Evolutionary conservation across 108 stramenopile genomes (phyloP).

Genomic region (Pseudonitzschia pungens): DNA sequence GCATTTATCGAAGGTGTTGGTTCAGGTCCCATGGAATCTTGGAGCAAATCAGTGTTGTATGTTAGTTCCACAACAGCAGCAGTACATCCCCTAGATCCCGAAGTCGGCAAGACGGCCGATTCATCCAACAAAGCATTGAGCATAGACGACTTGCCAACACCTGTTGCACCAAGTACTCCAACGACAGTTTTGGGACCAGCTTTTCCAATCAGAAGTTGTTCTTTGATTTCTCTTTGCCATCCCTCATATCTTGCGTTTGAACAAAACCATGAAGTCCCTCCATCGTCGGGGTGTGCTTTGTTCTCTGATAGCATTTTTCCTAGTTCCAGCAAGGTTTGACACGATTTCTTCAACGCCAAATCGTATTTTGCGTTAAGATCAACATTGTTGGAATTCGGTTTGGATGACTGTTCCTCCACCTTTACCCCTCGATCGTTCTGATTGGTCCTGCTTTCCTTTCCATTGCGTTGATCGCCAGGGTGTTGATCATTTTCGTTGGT

Average conservation of each 20-base stretch:
- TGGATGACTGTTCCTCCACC: too few relatives aligned
- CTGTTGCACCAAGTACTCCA: constrained; percentile 1
- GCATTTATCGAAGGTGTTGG: not conserved
- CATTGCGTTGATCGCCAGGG: too few relatives aligned
- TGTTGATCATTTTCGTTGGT: too few relatives aligned
- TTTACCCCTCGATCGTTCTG: too few relatives aligned
- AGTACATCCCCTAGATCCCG: constrained; percentile 48
- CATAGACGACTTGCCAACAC: constrained; percentile 27
- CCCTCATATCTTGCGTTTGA: not conserved
- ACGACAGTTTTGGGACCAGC: not conserved
- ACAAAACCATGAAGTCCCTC: not conserved
- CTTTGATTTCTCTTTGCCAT: not conserved
- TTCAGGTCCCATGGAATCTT: not conserved
- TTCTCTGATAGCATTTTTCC: not conserved
- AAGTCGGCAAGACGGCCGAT: constrained; percentile 49
- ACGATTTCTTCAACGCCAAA: not conserved
- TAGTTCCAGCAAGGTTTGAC: not conserved
- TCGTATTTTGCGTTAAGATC: not conserved
- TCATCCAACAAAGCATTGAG: constrained; percentile 52
- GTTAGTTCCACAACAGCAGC: constrained; percentile 50
- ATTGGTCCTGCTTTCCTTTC: too few relatives aligned
- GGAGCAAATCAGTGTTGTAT: constrained; percentile 28
- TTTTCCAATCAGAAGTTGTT: not conserved
- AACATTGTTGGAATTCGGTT: not conserved
- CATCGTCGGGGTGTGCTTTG: not conserved